Base-by-base conservation (phyloP, 805 yeast genomes). In the Pichia cephalocereana region DNA sequence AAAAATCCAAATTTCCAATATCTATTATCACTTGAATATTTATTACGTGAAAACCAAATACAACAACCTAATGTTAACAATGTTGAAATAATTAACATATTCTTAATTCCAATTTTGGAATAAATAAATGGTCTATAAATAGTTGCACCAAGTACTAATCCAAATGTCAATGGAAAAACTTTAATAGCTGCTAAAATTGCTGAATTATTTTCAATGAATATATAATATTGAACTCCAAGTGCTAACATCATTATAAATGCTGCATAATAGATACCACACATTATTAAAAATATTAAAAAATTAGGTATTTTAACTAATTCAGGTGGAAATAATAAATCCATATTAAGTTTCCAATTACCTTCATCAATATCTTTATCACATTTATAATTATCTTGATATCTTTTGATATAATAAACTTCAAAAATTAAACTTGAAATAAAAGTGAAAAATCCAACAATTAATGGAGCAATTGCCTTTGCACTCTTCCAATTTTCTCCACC, bases 401-500 rank as follows among this genome's bases (percentile, higher is more conserved):
- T 23, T 14, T 45, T 47, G 11, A 60, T 48, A 40, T 51, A 59
- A 18, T 45, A 17, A 10, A 53, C 49, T 54, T 72, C 77, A 57
- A 60, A 67, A 6, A 60, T 19, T 28, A 65, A 53, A 38, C 58
- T 63, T 6, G 45, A 31, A 7, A 60, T 17, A 4, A 69, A 43
- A n/a, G 67, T 45, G 3, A 68, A 23, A 12, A 66, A 44, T 0
- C 77, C 77, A 45, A 74, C 48, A 2, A 68, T 58, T 1, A 74
- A 49, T 0, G 77, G 66, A 15, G 70, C 71, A 50, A 71, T 72
- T 1, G 70, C 69, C 17, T 60, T 56, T 1, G 77, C 70, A 1
- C 61, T 47, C 3, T 59, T 58, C 77, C 78, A 74, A 0, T 58
- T 56, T 7, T 63, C 65, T 26, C 76, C 77, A 23, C 74, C 76